Evolutionary conservation across 441 rosid species (phyloP), one percentile per base, ranked within the genome.

Genomic region (Raphanus hybrid): DNA sequence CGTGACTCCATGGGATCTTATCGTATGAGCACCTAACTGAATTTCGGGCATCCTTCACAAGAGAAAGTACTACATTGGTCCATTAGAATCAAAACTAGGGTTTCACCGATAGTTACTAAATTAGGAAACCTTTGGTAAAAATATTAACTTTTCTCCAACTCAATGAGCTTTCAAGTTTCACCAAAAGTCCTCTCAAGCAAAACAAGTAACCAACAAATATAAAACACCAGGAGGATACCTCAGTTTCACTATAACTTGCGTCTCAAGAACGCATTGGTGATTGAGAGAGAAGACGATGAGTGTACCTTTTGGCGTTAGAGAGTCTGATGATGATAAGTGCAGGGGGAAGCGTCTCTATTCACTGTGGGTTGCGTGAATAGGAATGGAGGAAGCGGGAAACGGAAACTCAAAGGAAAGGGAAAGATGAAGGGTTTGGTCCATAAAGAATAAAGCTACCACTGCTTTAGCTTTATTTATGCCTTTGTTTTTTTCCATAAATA

Each of bases 1-100:
- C 69, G 83, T 78, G 48, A 75, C 74, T 84, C 96, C 98, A 88
- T 94, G 97, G 59, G 94, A 88, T 76, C 86, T 83, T 43, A 91
- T 50, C 0, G 98, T 88, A 71, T 87, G 94, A 55, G 85, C 58
- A 75, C 91, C 92, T 83, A 88, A 75, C 69, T 84, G 89, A 64
- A 88, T 86, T 48, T 88, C 93, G 3, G 92, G 97, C 94, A 91
- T 91, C 26, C 26, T 23, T 10, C 16, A 70, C 26, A 70, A 50
- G 58, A 41, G 29, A 63, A 23, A 64, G 64, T 20, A 48, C 55
- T 48, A n/a, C 55, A 52, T 52, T 15, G 58, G 58, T 66, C 64
- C 9, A 66, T 0, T 3, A 48, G 59, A 10, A 29, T 72, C 61
- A 7, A 1, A 70, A 57, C 64, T 39, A 26, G 45, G 58, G 43